Evolutionary conservation across 2,329 filamentous ascomycete species (phyloP).

Genomic region (Ophiostoma tasmaniense): DNA sequence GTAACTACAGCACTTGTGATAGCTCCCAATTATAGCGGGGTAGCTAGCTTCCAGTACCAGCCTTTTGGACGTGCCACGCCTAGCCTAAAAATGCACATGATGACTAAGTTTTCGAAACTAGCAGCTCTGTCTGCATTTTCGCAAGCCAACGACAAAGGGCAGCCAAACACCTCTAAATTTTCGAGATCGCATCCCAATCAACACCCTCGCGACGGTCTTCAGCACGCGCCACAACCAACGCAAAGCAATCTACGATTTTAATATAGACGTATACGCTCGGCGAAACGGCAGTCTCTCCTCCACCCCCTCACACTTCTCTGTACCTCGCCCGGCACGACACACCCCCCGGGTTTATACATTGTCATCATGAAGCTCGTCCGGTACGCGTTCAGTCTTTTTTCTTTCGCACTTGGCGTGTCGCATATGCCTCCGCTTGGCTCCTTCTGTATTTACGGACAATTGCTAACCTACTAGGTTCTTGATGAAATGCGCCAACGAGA

Average conservation of each 20-base stretch:
- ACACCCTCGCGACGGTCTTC: neutral
- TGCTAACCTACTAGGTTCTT: conserved; percentile 61
- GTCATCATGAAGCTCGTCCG: conserved; percentile 91
- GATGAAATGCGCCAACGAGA: conserved; percentile 99
- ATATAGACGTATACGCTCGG: neutral
- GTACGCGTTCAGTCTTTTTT: conserved; percentile 43
- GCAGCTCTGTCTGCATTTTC: conserved; percentile 4
- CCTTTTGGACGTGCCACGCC: neutral
- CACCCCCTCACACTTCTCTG: neutral
- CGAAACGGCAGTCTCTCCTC: neutral
- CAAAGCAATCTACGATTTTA: neutral
- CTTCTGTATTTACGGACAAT: conserved; percentile 12
- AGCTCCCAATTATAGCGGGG: conserved; percentile 2
- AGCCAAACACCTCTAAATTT: neutral
- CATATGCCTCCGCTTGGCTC: neutral
- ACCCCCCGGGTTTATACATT: conserved; percentile 14
- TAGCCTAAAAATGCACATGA: neutral
- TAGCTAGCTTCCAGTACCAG: neutral
- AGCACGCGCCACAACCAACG: neutral
- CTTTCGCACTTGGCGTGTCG: neutral
- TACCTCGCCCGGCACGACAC: neutral
- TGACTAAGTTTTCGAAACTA: conserved; percentile 4
- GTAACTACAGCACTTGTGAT: neutral
- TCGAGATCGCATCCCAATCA: neutral
- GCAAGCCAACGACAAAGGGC: conserved; percentile 1